Conservation (phyloP, 164 flowering plant genomes). For the Tetracentron sinense region DNA sequence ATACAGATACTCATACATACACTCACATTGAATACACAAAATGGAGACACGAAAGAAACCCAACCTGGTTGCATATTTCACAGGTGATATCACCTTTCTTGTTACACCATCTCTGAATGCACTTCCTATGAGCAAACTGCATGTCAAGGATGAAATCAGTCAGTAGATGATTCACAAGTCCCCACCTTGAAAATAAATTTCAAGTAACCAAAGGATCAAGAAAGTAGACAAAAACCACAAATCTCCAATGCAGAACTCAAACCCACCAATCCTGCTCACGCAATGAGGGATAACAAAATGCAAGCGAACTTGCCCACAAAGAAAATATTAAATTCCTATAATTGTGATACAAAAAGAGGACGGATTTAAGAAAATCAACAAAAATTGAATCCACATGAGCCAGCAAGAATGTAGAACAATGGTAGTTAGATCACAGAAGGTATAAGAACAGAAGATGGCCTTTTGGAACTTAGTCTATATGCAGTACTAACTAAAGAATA, state of each 20-base stretch:
- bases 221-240: not conserved
- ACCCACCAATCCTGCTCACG: too few relatives aligned
- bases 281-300: not conserved
- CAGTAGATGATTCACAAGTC: constrained; percentile 3
- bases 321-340: too few relatives aligned
- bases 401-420: not conserved
- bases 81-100: constrained; percentile 65
- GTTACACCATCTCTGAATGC: constrained; percentile 79
- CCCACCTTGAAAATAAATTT: not conserved
- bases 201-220: not conserved
- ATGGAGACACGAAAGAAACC: not conserved
- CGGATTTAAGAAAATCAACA: not conserved
- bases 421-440: not conserved
- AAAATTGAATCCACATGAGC: not conserved
- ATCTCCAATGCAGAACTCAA: constrained; percentile 3
- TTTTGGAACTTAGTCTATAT: too few relatives aligned
- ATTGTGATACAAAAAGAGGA: not conserved
- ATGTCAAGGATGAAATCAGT: constrained; percentile 3
- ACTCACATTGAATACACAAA: not conserved
- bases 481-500: too few relatives aligned
- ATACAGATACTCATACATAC: not conserved
- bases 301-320: not conserved
- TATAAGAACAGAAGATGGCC: not conserved
- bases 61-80: constrained; percentile 71
- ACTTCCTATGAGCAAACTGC: constrained; percentile 76